Conservation (phyloP, 2,329 filamentous ascomycete species). For the Nakataea oryzae region DNA sequence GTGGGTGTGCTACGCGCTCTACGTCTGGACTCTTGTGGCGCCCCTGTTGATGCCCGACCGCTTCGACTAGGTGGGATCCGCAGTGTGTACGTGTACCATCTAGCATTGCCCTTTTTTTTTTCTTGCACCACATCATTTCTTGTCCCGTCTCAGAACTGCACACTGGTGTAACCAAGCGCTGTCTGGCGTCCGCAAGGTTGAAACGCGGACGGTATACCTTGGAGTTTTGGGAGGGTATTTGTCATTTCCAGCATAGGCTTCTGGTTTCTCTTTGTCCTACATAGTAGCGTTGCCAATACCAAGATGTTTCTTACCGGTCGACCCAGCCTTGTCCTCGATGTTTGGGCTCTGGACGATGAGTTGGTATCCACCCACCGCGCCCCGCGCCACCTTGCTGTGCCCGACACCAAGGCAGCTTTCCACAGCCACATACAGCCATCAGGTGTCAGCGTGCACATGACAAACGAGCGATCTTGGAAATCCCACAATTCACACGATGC, state of each 20-base stretch:
- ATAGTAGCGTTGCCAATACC: background rate
- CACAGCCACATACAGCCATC: no score
- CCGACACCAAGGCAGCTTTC: no score
- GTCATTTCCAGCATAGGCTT: background rate
- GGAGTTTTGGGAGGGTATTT: background rate
- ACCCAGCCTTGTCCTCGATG: no score
- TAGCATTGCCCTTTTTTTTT: background rate
- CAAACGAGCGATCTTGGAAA: no score
- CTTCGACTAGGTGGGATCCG: conserved; percentile 46
- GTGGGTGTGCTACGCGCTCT: conserved; percentile 93
- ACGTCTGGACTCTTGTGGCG: conserved; percentile 84
- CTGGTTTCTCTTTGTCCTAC: conserved; percentile 9
- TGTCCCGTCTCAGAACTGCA: no score
- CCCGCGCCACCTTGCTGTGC: background rate
- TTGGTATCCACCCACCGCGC: no score
- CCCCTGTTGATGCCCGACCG: conserved; percentile 78
- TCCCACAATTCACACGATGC: no score
- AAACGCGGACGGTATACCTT: background rate
- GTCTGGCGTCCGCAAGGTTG: no score
- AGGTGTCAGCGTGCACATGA: no score
- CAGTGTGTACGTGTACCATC: background rate
- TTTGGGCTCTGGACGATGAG: no score
- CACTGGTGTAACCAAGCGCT: no score
- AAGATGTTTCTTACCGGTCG: background rate
- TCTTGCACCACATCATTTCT: background rate